Evolutionary conservation across 1,284 basidiomycete genomes (phyloP).

Genomic region (Leccinum fuscescens): DNA sequence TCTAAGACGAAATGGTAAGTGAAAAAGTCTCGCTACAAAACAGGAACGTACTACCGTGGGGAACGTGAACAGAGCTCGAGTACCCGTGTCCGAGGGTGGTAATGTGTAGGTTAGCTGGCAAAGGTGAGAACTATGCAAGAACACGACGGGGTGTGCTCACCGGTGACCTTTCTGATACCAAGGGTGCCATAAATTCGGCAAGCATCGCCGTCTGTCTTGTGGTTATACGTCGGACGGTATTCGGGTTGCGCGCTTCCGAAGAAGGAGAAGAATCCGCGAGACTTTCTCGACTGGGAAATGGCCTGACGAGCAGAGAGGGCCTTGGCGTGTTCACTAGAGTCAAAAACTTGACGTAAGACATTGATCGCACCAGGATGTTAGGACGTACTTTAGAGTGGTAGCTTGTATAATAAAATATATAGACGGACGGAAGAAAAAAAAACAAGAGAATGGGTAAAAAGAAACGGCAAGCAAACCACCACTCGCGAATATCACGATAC

Average conservation of each 20-base stretch:
- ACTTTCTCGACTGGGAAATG: constrained; percentile 65
- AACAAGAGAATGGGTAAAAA: too few species aligned
- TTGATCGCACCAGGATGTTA: background rate
- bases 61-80: constrained; percentile 81
- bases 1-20: constrained; percentile 43
- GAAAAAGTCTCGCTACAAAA: background rate
- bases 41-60: constrained; percentile 65
- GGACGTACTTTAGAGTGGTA: constrained; percentile 59
- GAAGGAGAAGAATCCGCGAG: constrained; percentile 65
- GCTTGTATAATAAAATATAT: constrained; percentile 49
- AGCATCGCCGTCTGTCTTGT: constrained; percentile 64
- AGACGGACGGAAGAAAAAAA: too few species aligned
- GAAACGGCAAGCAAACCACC: background rate
- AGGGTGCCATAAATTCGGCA: constrained; percentile 88
- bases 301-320: constrained; percentile 68
- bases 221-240: constrained; percentile 72
- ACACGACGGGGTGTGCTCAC: constrained; percentile 32
- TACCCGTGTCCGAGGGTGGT: constrained; percentile 96
- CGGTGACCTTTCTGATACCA: constrained; percentile 87
- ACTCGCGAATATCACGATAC: constrained; percentile 11
- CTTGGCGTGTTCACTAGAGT: constrained; percentile 55
- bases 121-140: background rate
- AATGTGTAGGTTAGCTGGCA: constrained; percentile 77
- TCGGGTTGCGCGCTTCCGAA: constrained; percentile 43
- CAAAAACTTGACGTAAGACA: background rate